phyloP scores from a whole-genome alignment of 139 green algal genomes.

The Astrephomene gubernaculifera region DNA sequence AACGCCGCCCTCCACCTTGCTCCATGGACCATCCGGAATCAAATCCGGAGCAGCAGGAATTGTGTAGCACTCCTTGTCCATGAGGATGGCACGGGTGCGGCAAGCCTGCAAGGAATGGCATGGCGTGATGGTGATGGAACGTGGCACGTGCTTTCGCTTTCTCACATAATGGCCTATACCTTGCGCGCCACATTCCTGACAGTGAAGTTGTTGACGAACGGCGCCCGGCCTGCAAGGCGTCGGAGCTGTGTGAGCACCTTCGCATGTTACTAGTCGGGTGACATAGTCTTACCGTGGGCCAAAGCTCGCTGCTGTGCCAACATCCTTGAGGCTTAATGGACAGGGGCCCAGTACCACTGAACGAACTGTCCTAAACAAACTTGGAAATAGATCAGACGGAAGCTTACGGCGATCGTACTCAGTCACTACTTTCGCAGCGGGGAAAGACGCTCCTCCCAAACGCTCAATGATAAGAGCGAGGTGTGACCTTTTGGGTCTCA shows the following conservation, averaged over 20 bases:
- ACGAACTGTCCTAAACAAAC: no score
- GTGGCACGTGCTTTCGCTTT: background rate
- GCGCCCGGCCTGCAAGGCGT: background rate
- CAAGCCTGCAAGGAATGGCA: background rate
- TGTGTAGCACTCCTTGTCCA: constrained; percentile 66
- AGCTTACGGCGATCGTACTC: no score
- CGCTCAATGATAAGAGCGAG: no score
- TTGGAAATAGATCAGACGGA: no score
- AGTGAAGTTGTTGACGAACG: background rate
- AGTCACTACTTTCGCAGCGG: no score
- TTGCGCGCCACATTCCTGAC: background rate
- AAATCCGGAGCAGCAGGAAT: constrained; percentile 90
- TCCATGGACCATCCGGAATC: constrained; percentile 92
- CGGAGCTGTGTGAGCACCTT: background rate
- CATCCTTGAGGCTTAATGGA: constrained; percentile 9
- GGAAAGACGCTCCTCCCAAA: no score
- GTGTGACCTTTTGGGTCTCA: no score
- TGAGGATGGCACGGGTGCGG: constrained; percentile 40
- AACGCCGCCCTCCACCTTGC: constrained; percentile 83
- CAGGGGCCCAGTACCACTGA: no score
- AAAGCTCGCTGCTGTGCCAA: constrained; percentile 6
- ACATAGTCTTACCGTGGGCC: background rate
- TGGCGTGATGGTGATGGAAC: background rate
- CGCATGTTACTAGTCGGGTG: background rate
- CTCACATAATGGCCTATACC: background rate